Evolutionary conservation across 805 yeast genomes (phyloP).

Genomic region (Candida takata): DNA sequence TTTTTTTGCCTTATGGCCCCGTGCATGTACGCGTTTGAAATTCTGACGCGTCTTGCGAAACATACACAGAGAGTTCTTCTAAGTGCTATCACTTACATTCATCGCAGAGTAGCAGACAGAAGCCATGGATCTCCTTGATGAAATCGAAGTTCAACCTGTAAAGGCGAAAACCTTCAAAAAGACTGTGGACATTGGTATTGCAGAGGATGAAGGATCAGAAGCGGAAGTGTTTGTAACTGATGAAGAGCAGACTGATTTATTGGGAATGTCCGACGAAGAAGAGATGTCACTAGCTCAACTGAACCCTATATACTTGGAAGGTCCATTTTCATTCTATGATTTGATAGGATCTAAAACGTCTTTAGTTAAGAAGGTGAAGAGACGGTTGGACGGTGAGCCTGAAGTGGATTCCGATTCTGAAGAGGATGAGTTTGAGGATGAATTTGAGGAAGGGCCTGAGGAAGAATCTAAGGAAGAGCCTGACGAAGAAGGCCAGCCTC

Average conservation of each 20-base stretch:
- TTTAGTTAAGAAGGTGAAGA: slow-evolving; percentile 12
- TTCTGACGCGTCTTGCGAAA: no score
- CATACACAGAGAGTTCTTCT: no score
- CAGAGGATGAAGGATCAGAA: background rate
- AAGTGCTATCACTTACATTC: no score
- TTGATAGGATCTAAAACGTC: slow-evolving; percentile 5
- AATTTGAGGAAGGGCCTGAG: background rate
- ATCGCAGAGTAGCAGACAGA: background rate
- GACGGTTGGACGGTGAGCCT: slow-evolving; percentile 15
- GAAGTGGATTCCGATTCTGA: slow-evolving; percentile 2
- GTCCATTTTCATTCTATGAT: slow-evolving; percentile 1
- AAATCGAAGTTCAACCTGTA: slow-evolving; percentile 13
- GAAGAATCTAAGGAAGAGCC: no score
- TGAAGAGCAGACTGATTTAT: no score
- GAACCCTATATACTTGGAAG: no score
- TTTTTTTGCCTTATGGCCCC: no score
- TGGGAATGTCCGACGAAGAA: no score
- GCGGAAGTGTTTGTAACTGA: background rate
- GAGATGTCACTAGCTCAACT: no score
- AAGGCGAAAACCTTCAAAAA: slow-evolving; percentile 18
- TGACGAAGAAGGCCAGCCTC: no score
- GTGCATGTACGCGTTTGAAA: no score
- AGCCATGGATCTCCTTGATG: slow-evolving; percentile 19
- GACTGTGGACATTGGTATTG: slow-evolving; percentile 6
- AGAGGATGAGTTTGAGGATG: background rate